Evolutionary conservation across 495 filamentous ascomycete species (phyloP).

Genomic region (Thermochaetoides thermophila): DNA sequence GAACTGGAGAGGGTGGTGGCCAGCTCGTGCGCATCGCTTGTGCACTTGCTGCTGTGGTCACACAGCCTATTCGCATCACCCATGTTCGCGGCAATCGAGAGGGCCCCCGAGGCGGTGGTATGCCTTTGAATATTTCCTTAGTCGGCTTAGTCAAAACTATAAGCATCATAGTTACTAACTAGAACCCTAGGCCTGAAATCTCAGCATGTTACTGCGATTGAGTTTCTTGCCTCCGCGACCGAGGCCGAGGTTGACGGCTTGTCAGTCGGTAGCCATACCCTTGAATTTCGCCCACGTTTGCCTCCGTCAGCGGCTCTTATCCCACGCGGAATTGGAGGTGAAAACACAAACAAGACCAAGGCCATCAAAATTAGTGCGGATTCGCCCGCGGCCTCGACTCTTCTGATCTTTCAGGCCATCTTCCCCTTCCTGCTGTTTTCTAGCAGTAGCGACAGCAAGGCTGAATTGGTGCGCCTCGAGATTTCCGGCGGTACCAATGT

Average conservation of each 20-base stretch:
- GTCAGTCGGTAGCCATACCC: conserved; percentile 35
- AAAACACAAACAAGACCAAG: conserved; percentile 10
- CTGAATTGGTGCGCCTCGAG: conserved; percentile 35
- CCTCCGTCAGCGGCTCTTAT: conserved; percentile 27
- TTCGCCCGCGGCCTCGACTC: conserved; percentile 35
- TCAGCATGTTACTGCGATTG: conserved; percentile 56
- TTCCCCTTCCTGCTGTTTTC: conserved; percentile 62
- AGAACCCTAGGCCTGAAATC: conserved; percentile 66
- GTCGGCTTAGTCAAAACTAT: background rate
- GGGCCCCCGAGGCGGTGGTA: conserved; percentile 26
- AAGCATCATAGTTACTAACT: background rate
- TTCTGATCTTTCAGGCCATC: conserved; percentile 69
- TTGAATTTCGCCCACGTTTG: conserved; percentile 35
- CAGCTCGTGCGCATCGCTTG: conserved; percentile 65
- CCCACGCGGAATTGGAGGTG: background rate
- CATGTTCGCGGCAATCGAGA: conserved; percentile 56
- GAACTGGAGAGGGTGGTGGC: conserved; percentile 71
- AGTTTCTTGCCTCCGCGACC: conserved; percentile 50
- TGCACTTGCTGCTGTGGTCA: conserved; percentile 51
- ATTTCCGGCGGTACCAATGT: conserved; percentile 72
- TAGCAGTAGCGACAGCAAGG: conserved; percentile 22
- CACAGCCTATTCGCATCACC: conserved; percentile 47
- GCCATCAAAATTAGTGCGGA: conserved; percentile 30
- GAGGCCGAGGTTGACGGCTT: conserved; percentile 41
- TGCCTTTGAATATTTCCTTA: conserved; percentile 1